Percentiles rank a stretch among this genome's conserved stretches.
Evolutionary conservation across 331 rosid species (phyloP).

Genomic region (Quercus lobata): DNA sequence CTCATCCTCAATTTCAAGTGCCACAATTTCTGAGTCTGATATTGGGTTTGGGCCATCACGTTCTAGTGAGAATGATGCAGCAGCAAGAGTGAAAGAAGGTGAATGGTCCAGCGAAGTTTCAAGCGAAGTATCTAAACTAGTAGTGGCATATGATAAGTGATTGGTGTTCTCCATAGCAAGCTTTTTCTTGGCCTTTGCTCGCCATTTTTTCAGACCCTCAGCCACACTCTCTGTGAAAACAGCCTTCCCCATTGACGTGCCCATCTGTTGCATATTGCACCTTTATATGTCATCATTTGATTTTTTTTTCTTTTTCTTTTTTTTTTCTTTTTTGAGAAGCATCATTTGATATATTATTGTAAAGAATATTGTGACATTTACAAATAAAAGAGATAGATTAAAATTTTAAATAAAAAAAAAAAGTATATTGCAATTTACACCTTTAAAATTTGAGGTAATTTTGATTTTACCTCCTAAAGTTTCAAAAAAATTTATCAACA

Average conservation of each 20-base stretch:
- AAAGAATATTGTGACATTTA: no score
- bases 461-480: no score
- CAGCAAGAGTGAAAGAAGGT: constrained; percentile 32
- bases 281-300: not conserved
- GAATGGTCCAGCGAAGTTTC: constrained; percentile 15
- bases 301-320: no score
- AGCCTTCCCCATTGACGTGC: constrained; percentile 42
- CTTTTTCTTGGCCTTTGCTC: constrained; percentile 39
- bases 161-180: constrained; percentile 3
- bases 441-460: no score
- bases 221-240: constrained; percentile 46
- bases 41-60: constrained; percentile 6
- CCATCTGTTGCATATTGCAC: constrained; percentile 42
- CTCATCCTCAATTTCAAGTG: constrained; percentile 8
- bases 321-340: no score
- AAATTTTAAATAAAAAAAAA: no score
- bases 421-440: no score
- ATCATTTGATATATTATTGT: no score
- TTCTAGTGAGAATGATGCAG: constrained; percentile 21
- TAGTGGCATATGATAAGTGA: not conserved
- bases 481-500: no score
- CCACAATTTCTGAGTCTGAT: constrained; percentile 11
- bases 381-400: no score
- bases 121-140: not conserved
- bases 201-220: constrained; percentile 44